Percentiles rank a stretch among this genome's conserved stretches.
phyloP scores from a whole-genome alignment of 2,329 filamentous ascomycete species.

The Trichoderma afroharzianum region DNA sequence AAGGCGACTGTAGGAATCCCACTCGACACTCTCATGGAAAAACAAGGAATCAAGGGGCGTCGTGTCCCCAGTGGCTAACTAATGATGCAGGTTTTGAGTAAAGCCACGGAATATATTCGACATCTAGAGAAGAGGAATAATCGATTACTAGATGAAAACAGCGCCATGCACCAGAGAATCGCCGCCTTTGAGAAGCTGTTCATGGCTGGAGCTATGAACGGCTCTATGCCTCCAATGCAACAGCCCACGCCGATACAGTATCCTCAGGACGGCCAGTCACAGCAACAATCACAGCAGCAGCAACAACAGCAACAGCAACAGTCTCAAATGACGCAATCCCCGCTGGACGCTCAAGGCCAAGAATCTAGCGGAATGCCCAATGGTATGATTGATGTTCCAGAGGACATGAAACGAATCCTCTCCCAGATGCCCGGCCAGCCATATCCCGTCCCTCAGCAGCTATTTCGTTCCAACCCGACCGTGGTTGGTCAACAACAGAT shows the following conservation, averaged over 20 bases:
- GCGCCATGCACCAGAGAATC: constrained; percentile 71
- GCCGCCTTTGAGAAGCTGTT: constrained; percentile 76
- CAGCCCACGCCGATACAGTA: constrained; percentile 54
- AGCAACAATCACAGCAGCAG: constrained; percentile 40
- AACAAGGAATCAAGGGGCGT: not conserved
- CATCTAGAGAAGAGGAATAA: constrained; percentile 90
- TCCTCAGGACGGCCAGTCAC: constrained; percentile 41
- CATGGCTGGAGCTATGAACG: constrained; percentile 68
- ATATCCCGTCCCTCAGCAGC: constrained; percentile 48
- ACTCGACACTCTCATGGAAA: not conserved
- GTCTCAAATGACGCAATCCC: constrained; percentile 37
- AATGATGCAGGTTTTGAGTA: constrained; percentile 66
- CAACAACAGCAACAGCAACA: constrained; percentile 18
- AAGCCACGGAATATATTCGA: constrained; percentile 93
- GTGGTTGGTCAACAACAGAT: constrained; percentile 55
- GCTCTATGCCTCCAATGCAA: constrained; percentile 52
- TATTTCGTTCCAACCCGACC: constrained; percentile 43
- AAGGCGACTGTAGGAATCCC: constrained; percentile 71
- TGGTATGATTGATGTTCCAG: constrained; percentile 63
- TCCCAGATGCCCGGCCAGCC: constrained; percentile 55
- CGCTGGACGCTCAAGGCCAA: constrained; percentile 38
- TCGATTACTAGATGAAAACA: constrained; percentile 77
- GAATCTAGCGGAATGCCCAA: constrained; percentile 41
- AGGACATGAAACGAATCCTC: constrained; percentile 61
- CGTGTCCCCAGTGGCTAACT: not conserved